These are phyloP conservation scores for Xylaria arbuscula DNA, from an alignment of 2,329 filamentous ascomycete species.

Conservation along the genomic window DNA sequence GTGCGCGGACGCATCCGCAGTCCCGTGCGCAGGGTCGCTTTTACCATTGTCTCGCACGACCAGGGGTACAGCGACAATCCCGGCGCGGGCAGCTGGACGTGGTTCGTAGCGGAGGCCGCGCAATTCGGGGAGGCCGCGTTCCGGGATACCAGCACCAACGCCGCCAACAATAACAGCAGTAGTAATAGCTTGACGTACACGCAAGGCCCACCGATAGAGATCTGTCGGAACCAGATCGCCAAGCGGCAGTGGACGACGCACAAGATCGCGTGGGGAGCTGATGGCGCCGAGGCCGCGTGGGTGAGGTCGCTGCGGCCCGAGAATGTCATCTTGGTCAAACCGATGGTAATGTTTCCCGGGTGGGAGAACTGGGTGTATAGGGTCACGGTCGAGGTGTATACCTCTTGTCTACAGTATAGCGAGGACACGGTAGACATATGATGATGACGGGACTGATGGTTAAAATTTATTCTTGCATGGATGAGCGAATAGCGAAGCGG, in stretches of 20 bases:
- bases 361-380: slow-evolving; percentile 27
- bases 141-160: no score
- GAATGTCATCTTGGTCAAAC: slow-evolving; percentile 19
- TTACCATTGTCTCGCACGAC: slow-evolving; percentile 25
- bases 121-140: neutral
- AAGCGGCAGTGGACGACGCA: slow-evolving; percentile 11
- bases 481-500: neutral
- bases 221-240: slow-evolving; percentile 19
- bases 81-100: slow-evolving; percentile 21
- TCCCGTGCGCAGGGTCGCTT: slow-evolving; percentile 18
- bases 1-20: slow-evolving; percentile 7
- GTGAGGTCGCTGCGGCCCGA: slow-evolving; percentile 11
- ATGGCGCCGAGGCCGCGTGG: slow-evolving; percentile 11
- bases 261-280: slow-evolving; percentile 1
- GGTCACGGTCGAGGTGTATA: slow-evolving; percentile 29
- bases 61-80: slow-evolving; percentile 21
- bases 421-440: neutral
- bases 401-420: slow-evolving; percentile 21
- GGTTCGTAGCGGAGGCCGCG: slow-evolving; percentile 21
- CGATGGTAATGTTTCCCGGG: slow-evolving; percentile 23
- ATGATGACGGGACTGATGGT: neutral
- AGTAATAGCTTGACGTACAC: neutral
- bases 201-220: slow-evolving; percentile 20
- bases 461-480: neutral
- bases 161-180: no score